A percentile compares a stretch with the other conserved stretches of the same genome.
phyloP scores from a whole-genome alignment of 2,329 filamentous ascomycete species.

The Cytospora paraplurivora region DNA sequence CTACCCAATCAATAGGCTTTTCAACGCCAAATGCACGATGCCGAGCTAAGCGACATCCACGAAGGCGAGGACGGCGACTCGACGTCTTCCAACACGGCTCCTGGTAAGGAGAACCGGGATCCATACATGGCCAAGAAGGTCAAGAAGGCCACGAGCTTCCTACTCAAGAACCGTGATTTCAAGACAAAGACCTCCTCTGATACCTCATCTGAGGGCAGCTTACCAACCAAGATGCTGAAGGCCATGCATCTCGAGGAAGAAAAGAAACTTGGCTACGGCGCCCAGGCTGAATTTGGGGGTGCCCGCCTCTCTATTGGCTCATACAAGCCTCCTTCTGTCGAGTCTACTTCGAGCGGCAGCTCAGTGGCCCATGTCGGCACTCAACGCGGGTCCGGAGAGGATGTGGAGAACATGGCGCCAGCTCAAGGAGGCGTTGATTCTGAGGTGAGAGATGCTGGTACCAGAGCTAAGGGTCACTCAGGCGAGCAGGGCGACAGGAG shows the following conservation, averaged over 20 bases:
- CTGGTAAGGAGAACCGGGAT: conserved; percentile 25
- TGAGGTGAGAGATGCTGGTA: conserved; percentile 1
- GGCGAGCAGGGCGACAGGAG: neutral
- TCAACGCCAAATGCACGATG: conserved; percentile 25
- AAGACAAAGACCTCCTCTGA: conserved; percentile 23
- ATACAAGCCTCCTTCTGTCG: conserved; percentile 20
- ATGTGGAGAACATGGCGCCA: neutral
- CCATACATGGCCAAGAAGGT: conserved; percentile 9
- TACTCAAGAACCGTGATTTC: conserved; percentile 19
- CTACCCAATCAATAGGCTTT: conserved; percentile 17
- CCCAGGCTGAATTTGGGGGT: neutral
- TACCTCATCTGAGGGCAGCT: conserved; percentile 12
- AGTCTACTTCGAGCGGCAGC: conserved; percentile 1
- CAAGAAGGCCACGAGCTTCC: conserved; percentile 22
- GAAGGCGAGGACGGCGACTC: conserved; percentile 19
- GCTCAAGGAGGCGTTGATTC: neutral
- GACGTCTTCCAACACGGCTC: neutral
- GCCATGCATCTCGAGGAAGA: conserved; percentile 17
- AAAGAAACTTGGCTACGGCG: conserved; percentile 8
- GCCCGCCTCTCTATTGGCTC: conserved; percentile 13
- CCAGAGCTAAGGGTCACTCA: neutral
- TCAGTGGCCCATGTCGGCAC: neutral
- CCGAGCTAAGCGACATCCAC: conserved; percentile 24
- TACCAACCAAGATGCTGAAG: conserved; percentile 12
- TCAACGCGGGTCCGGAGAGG: neutral